Evolutionary conservation across 139 green algal genomes (phyloP).

Genomic region (Chlorella sp.): DNA sequence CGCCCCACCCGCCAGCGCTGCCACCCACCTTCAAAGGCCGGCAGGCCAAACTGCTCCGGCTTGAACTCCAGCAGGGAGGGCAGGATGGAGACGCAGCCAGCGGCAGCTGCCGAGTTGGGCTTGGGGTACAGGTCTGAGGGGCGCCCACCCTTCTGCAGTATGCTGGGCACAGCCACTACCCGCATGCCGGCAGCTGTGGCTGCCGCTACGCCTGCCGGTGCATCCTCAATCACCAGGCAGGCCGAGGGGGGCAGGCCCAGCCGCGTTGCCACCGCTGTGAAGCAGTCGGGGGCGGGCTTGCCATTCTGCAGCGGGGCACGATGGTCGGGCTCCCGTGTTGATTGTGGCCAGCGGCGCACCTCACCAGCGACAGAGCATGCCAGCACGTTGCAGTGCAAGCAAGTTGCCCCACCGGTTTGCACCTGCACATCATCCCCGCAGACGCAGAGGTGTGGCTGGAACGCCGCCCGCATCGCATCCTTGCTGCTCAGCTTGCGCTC

Average conservation of each 20-base stretch:
- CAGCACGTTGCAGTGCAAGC: background rate
- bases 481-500: constrained; percentile 58
- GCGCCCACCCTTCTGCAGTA: constrained; percentile 46
- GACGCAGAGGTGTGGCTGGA: constrained; percentile 31
- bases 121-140: constrained; percentile 35
- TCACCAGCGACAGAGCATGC: no score
- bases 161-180: constrained; percentile 80
- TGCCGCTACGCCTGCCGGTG: constrained; percentile 74
- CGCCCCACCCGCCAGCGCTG: background rate
- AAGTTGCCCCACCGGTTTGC: no score
- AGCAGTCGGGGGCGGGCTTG: constrained; percentile 93
- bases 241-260: constrained; percentile 55
- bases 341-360: no score
- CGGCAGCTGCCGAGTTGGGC: background rate
- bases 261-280: constrained; percentile 66
- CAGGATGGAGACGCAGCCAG: constrained; percentile 58
- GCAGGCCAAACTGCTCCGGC: constrained; percentile 72
- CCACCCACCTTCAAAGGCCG: constrained; percentile 70
- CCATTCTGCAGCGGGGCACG: constrained; percentile 40
- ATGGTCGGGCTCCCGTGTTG: no score
- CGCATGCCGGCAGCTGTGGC: constrained; percentile 85
- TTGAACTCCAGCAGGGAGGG: constrained; percentile 86
- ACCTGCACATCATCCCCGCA: no score
- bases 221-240: constrained; percentile 93
- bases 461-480: constrained; percentile 35